Evolutionary conservation across 2,329 filamentous ascomycete species (phyloP), one percentile per base, ranked within the genome.

Genomic region (Fusarium sp.): DNA sequence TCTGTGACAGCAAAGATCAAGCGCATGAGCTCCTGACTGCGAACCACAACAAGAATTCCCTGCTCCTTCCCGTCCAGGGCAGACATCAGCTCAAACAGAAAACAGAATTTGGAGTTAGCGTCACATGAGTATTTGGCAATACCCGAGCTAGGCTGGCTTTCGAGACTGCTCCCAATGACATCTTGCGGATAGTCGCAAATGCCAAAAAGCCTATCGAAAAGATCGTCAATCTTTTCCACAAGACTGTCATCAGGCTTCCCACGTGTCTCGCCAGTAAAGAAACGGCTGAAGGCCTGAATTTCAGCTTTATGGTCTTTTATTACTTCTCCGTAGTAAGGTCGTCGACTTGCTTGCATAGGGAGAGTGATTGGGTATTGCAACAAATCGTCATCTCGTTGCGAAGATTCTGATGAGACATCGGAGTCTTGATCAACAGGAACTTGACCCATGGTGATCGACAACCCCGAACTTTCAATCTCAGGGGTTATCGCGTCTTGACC

Each of bases 101-200:
- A 90, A 32, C 82, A 83, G 68, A 86, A 87, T 68, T 90, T 90
- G 55, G 85, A 79, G 74, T 88, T 90, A 11, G 86, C 83, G 52
- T 83, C 83, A 56, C 83, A 81, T 3, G 83, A 82, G 66, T 87
- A 86, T 71, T 83, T 88, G 68, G 83, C 83, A 53, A 82, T 78
- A 22, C 83, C 80, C 6, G 75, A 72, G 9, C 80, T 71, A 4
- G 80, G 75, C 56, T 86, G 62, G 5, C 70, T 66, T 24, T 78
- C 77, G 14, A 81, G 71, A 4, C 76, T 72, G 9, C 84, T 78
- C n/a, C 82, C 82, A 24, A 84, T 77, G 39, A 83, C 76, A 35
- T 86, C 83, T 6, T 83, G 83, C 6, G 86, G 87, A 39, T 87
- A 83, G 70, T 89, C 87, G 71, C 87, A 88, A 20, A 89, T 76